Evolutionary conservation across 805 yeast species (phyloP), one percentile per base, ranked within the genome.

Genomic region (Saccharomycopsis selenospora): DNA sequence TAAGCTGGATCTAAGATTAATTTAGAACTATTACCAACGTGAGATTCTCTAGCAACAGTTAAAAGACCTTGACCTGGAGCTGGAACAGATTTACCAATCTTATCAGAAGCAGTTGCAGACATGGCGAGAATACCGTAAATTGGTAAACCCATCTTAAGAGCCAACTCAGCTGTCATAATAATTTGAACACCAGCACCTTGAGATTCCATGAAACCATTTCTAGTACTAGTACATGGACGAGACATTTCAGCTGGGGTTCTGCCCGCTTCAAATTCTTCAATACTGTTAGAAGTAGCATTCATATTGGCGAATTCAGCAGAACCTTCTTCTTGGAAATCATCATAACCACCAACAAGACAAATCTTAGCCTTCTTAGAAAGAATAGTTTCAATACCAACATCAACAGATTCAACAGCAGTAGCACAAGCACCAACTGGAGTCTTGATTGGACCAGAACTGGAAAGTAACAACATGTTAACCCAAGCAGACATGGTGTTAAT

Each of bases 351-450:
- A 60, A 91, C 97, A 61, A 93, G 75, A 69, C 93, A 88, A 60
- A 93, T 80, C 78, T 88, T 89, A 50, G 99, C 99, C 70, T 90
- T 88, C 59, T 96, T 96, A 44, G 89, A 73, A 59, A 87, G 69
- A 61, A 93, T 89, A 47, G 96, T 87, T 72, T 93, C 99, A 57
- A 85, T 79, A 79, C 97, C 99, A 61, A 79, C 77, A 66, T 93
- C 99, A 57, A 93, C 85, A 55, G 99, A 93, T 74, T 93, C 99
- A 53, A 93, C 85, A 49, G 99, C 93, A 57, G 99, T 93, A 45
- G 99, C 99, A 77, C 99, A 93, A 36, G 99, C 99, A 73, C 95
- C 99, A 49, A 93, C 99, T 46, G 99, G 98, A 25, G 99, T 95
- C 77, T 90, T 90, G 69, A 90, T 89, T 53, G 99, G 99, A 70